Evolutionary conservation across 2,329 filamentous ascomycete genomes (phyloP).

Genomic region (Mollisiaceae sp.): DNA sequence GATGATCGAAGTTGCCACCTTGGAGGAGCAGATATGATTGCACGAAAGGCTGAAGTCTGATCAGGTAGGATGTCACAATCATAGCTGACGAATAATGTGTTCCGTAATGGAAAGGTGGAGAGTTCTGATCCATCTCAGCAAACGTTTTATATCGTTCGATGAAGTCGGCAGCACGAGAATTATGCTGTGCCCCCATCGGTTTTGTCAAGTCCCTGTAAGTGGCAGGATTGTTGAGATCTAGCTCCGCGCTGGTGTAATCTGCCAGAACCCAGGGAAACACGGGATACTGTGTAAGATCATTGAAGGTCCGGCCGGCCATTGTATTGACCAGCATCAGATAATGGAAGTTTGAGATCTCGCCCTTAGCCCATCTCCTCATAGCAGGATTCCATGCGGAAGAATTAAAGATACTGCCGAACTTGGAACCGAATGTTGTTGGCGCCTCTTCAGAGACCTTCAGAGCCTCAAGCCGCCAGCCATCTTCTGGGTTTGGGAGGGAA

Average conservation of each 20-base stretch:
- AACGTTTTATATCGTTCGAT: conserved; percentile 85
- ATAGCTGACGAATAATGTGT: conserved; percentile 99
- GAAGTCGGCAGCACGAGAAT: conserved; percentile 77
- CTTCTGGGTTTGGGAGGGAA: conserved; percentile 77
- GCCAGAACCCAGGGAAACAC: conserved; percentile 98
- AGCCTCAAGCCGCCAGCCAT: conserved; percentile 89
- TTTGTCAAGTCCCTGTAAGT: conserved; percentile 92
- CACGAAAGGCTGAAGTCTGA: conserved; percentile 93
- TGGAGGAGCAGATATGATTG: conserved; percentile 94
- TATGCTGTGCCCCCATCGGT: conserved; percentile 92
- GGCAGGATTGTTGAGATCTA: conserved; percentile 83
- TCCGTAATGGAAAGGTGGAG: conserved; percentile 91
- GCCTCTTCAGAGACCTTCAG: conserved; percentile 69
- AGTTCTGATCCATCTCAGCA: conserved; percentile 80
- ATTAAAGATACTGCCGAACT: conserved; percentile 92
- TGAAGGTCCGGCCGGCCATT: conserved; percentile 95
- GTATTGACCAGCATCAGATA: conserved; percentile 99
- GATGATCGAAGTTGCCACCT: conserved; percentile 95
- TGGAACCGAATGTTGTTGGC: conserved; percentile 74
- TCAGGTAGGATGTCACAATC: conserved; percentile 96
- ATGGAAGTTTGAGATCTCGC: conserved; percentile 97
- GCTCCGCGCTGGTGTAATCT: conserved; percentile 91
- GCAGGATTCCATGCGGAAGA: conserved; percentile 80
- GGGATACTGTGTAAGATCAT: conserved; percentile 96
- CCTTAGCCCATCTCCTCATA: conserved; percentile 87